Conservation (phyloP, 495 filamentous ascomycete genomes). For the Trichoderma asperelloides region DNA sequence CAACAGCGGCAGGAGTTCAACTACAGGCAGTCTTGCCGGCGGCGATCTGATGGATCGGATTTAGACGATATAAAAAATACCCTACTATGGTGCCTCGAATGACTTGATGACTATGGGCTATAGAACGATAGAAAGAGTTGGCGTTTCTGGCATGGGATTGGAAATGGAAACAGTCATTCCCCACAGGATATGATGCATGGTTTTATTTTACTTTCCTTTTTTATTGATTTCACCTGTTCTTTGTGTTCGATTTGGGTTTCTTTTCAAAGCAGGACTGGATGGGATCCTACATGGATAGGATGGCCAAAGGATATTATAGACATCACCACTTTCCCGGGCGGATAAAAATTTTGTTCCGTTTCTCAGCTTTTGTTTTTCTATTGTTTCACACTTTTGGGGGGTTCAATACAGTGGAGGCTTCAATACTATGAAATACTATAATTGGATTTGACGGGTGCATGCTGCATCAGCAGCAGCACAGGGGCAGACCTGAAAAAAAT, state of each 20-base stretch:
- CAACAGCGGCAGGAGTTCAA: conserved; percentile 38
- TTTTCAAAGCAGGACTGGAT: not conserved
- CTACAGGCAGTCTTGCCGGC: conserved; percentile 37
- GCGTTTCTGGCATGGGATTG: conserved; percentile 7
- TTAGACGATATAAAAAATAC: conserved; percentile 10
- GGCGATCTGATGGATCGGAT: conserved; percentile 32
- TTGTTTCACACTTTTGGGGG: not conserved
- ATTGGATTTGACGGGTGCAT: not conserved
- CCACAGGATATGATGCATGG: not conserved
- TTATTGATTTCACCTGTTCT: not conserved
- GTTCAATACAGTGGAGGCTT: not conserved
- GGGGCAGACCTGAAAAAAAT: not conserved
- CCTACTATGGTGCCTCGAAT: not conserved
- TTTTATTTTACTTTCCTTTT: not conserved
- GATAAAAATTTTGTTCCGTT: not conserved
- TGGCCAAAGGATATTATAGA: not conserved
- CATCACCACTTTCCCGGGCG: conserved; percentile 6
- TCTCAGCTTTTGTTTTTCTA: not conserved
- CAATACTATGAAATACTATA: not conserved
- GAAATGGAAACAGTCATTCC: conserved; percentile 2
- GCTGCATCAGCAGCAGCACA: not conserved
- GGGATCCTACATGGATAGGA: not conserved
- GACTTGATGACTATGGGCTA: conserved; percentile 10
- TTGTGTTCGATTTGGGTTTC: not conserved
- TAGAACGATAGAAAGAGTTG: conserved; percentile 8